A percentile compares a stretch with the other conserved stretches of the same genome.
Conservation (phyloP, 2,329 filamentous ascomycete species). For the Neofusicoccum sp. region DNA sequence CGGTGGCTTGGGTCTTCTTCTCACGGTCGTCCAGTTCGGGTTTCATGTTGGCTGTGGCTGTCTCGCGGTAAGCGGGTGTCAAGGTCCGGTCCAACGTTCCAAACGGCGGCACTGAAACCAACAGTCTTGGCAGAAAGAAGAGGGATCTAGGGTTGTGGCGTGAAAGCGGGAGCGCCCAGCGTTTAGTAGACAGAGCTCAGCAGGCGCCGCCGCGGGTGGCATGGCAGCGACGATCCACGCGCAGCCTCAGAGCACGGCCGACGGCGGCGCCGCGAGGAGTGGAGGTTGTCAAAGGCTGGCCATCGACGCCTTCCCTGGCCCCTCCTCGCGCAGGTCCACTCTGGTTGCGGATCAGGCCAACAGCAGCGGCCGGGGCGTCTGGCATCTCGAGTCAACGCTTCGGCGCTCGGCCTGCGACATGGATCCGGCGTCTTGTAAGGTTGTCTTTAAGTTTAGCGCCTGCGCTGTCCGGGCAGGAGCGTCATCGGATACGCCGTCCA, state of each 20-base stretch:
- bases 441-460: conserved; percentile 15
- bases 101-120: background rate
- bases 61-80: background rate
- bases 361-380: background rate
- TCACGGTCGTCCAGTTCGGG: background rate
- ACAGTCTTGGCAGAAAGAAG: background rate
- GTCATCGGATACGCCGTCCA: conserved; percentile 16
- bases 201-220: background rate
- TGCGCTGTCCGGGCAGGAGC: conserved; percentile 4
- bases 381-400: background rate
- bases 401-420: background rate
- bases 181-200: background rate
- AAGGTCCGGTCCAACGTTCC: background rate
- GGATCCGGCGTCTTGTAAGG: conserved; percentile 3
- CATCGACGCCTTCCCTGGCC: background rate
- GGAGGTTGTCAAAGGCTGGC: background rate
- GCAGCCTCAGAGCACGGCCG: background rate
- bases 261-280: background rate
- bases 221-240: background rate
- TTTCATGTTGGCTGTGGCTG: background rate
- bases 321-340: background rate
- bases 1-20: background rate
- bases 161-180: background rate
- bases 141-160: background rate
- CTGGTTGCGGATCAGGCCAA: background rate